Conservation (phyloP, 2,329 filamentous ascomycete genomes). For the Scorias spongiosa region DNA sequence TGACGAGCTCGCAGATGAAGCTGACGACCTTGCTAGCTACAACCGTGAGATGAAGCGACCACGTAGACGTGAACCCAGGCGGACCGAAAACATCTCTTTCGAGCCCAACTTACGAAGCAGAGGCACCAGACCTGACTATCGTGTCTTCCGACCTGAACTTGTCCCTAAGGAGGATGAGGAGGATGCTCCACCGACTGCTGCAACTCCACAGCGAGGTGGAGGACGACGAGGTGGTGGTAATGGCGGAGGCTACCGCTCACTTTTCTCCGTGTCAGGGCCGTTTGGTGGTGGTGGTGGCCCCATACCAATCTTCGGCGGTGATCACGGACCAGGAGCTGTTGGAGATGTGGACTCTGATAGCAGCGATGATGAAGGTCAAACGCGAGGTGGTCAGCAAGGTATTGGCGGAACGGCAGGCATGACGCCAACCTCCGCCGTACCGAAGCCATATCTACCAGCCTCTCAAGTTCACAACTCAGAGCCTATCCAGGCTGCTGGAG, state of each 20-base stretch:
- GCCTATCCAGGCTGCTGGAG: constrained; percentile 38
- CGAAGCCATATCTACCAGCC: constrained; percentile 33
- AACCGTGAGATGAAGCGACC: constrained; percentile 28
- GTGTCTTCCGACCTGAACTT: constrained; percentile 62
- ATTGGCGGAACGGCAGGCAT: constrained; percentile 49
- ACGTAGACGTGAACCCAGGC: constrained; percentile 13
- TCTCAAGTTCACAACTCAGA: constrained; percentile 45
- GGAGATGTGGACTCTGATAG: constrained; percentile 85
- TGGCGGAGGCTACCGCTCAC: constrained; percentile 53
- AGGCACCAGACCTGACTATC: constrained; percentile 68
- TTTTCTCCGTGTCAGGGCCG: constrained; percentile 83
- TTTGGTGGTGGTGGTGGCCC: constrained; percentile 74
- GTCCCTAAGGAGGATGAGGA: constrained; percentile 61
- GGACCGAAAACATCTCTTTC: constrained; percentile 14
- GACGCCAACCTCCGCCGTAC: constrained; percentile 40
- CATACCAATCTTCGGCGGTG: constrained; percentile 56
- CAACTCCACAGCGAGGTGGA: constrained; percentile 42
- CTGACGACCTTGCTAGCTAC: constrained; percentile 41
- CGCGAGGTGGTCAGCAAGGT: constrained; percentile 41
- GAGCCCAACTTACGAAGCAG: constrained; percentile 43
- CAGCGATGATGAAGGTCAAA: constrained; percentile 67
- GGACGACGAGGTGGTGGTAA: constrained; percentile 43
- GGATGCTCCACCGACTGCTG: constrained; percentile 46
- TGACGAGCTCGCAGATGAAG: constrained; percentile 39
- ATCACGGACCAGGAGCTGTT: constrained; percentile 57